Evolutionary conservation across 352 stramenopile species (phyloP), one percentile per base, ranked within the genome.

Genomic region (Phytopythium montanum): DNA sequence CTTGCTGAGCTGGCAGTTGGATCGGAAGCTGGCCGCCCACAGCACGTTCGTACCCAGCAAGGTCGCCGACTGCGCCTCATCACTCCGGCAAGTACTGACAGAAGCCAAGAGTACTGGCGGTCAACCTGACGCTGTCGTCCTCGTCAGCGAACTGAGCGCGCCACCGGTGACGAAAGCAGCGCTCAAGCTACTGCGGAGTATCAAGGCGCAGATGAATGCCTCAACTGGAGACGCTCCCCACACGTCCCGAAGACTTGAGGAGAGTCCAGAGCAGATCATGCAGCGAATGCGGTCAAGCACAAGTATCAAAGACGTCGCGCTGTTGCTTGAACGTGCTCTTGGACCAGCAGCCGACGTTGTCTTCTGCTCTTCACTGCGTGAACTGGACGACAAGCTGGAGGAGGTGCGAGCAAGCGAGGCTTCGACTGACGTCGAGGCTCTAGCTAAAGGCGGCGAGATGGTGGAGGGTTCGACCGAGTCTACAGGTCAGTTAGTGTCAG

Each of bases 81-180:
- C 73, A 0, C 23, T 90, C 8, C 12, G 39, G 8, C 52, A 59
- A 25, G 31, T 88, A 5, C 10, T 76, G 16, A 42, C 60, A 34
- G 53, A n/a, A n/a, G 61, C 44, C 3, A 16, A 34, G 8, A 31
- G 18, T 48, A 10, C 14, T n/a, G 25, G 29, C 29, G 0, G 44
- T 44, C 18, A 46, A 38, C 23, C 62, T 23, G 51, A 71, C 29
- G 71, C 70, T 14, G 52, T 90, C 6, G 68, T 88, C 7, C 45
- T 90, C 2, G 51, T 85, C 21, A 90, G 72, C 19, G 73, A 85
- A 25, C 56, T 87, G 56, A 79, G 65, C 28, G 50, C 50, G 12
- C 81, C 81, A 5, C 81, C 81, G 23, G 46, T 90, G 54, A 87
- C 71, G 5, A 85, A 69, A 13, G 21, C 61, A 4, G 73, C 70